These are phyloP conservation scores for Penicillium goetzii DNA, from an alignment of 495 filamentous ascomycete genomes.

Conservation along the genomic window DNA sequence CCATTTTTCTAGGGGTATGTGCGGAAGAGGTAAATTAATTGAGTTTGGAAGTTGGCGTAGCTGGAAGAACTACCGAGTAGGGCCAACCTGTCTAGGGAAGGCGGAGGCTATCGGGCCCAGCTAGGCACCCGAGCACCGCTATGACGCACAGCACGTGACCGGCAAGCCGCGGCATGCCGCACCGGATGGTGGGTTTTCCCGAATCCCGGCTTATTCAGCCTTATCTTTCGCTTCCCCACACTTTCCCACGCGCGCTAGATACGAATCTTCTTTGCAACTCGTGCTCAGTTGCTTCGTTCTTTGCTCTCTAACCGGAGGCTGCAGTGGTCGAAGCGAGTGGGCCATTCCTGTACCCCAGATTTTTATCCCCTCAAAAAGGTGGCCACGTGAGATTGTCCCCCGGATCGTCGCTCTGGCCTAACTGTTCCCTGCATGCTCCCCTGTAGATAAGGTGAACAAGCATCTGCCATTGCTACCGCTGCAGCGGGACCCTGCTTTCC, in stretches of 20 bases:
- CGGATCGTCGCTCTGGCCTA: constrained; percentile 15
- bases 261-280: constrained; percentile 13
- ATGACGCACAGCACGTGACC: constrained; percentile 24
- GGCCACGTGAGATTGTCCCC: constrained; percentile 13
- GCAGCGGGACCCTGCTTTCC: constrained; percentile 23
- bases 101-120: constrained; percentile 15
- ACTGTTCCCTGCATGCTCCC: constrained; percentile 14
- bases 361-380: neutral
- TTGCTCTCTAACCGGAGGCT: neutral
- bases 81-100: neutral
- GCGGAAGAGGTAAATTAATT: constrained; percentile 6
- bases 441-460: constrained; percentile 7
- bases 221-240: constrained; percentile 30
- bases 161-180: constrained; percentile 27
- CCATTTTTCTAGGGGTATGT: neutral
- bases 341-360: constrained; percentile 6
- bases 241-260: constrained; percentile 21
- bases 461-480: constrained; percentile 21
- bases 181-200: constrained; percentile 18
- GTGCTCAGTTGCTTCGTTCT: constrained; percentile 11
- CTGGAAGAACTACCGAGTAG: neutral
- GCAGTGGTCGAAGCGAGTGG: constrained; percentile 9
- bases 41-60: constrained; percentile 1
- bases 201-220: constrained; percentile 30
- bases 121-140: constrained; percentile 8